Base-by-base conservation (phyloP, 148 eudicot species). In the Pharnaceum exiguum region DNA sequence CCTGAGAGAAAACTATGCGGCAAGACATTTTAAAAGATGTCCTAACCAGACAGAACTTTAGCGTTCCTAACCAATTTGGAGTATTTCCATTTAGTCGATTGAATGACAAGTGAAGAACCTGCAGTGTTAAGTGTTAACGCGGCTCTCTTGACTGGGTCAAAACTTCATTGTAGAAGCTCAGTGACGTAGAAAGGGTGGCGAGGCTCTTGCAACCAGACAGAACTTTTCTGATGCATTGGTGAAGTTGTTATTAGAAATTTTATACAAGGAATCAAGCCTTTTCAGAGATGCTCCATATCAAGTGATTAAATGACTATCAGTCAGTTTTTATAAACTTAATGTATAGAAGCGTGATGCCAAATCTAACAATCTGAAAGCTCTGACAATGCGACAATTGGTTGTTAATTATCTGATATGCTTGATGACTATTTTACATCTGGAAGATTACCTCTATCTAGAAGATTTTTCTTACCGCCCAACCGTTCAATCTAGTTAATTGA, bases 11-110 rank as follows among this genome's bases (percentile, higher is more conserved):
- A 33, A 24, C 77, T 83, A 22, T 33, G 28, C 4, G 85, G 72
- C 66, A 83, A 73, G 58, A 77, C 85, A 3, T 80, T 19, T 56
- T 75, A 80, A 57, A 80, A 83, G n/a, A 83, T n/a, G n/a, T n/a
- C n/a, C n/a, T n/a, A 71, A 25, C 66, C 68, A 1, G 79, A 70
- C 43, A 80, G 59, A 58, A n/a, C n/a, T n/a, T n/a, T n/a, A n/a
- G n/a, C n/a, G 18, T 51, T 42, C 71, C 83, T 7, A 83, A 43
- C 82, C 81, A 77, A 52, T 69, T 68, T 26, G 89, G 89, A 56
- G 80, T 63, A 8, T 62, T 36, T 47, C 89, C 85, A 21, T 51
- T 65, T 59, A 83, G 17, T 25, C 45, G 46, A 62, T 83, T 83
- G 7, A 33, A 57, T 38, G 81, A 73, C 18, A 80, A 25, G 66